These are phyloP conservation scores for Dictyostelium firmibasis DNA, from an alignment of 78 protist species.

Conservation along the genomic window DNA sequence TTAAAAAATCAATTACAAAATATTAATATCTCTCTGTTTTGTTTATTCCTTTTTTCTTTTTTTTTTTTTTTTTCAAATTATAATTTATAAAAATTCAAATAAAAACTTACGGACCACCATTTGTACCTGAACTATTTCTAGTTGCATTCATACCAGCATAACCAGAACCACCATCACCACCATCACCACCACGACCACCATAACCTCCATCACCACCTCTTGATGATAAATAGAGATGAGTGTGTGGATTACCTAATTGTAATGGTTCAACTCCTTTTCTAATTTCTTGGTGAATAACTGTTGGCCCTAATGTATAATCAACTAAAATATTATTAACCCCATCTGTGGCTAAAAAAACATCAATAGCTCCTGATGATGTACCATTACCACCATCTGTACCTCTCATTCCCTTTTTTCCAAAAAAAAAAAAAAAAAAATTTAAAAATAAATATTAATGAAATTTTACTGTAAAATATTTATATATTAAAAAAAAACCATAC, in stretches of 20 bases:
- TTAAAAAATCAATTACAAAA: too few relatives aligned
- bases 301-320: not conserved
- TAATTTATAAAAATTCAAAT: too few relatives aligned
- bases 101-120: slow-evolving; percentile 45
- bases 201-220: slow-evolving; percentile 74
- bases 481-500: not conserved
- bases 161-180: slow-evolving; percentile 42
- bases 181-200: slow-evolving; percentile 76
- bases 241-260: slow-evolving; percentile 11
- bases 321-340: not conserved
- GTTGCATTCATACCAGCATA: slow-evolving; percentile 55
- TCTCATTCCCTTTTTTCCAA: slow-evolving; percentile 7
- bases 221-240: slow-evolving; percentile 22
- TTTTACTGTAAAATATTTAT: too few relatives aligned
- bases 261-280: slow-evolving; percentile 1
- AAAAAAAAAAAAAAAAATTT: not conserved
- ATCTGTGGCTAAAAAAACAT: not conserved
- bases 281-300: not conserved
- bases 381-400: slow-evolving; percentile 32
- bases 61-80: too few relatives aligned
- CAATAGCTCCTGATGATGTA: slow-evolving; percentile 37
- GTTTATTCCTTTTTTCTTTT: too few relatives aligned
- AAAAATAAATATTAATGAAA: too few relatives aligned
- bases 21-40: too few relatives aligned
- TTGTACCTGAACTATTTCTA: slow-evolving; percentile 28